These are phyloP conservation scores for Neurospora sp. DNA, from an alignment of 495 filamentous ascomycete species.

Conservation along the genomic window DNA sequence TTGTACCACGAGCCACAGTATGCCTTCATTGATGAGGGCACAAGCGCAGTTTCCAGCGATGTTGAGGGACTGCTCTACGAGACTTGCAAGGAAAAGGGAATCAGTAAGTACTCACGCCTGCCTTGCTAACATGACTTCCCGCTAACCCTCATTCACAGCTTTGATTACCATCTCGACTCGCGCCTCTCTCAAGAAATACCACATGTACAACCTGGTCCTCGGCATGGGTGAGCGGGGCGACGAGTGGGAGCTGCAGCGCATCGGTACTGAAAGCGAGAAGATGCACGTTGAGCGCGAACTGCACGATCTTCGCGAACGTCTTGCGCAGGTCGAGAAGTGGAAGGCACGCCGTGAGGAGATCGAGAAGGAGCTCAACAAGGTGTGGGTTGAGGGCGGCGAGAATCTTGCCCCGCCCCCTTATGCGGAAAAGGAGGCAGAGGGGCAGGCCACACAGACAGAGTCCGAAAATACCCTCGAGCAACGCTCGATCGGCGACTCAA, in stretches of 20 bases:
- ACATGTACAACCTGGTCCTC: conserved; percentile 78
- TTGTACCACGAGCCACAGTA: conserved; percentile 93
- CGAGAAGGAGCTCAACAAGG: conserved; percentile 41
- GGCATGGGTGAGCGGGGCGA: conserved; percentile 55
- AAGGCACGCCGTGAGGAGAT: conserved; percentile 70
- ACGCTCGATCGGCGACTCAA: not conserved
- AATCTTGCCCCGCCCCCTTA: conserved; percentile 34
- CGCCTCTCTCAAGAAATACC: conserved; percentile 87
- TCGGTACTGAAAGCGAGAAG: conserved; percentile 87
- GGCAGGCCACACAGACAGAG: conserved; percentile 3
- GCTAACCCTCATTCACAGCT: conserved; percentile 34
- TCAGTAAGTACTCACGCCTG: conserved; percentile 49
- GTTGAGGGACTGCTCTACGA: conserved; percentile 94
- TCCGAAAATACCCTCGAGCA: not conserved
- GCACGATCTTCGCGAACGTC: conserved; percentile 64
- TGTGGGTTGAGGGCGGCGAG: conserved; percentile 43
- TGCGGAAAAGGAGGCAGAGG: conserved; percentile 11
- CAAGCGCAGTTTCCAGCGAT: conserved; percentile 83
- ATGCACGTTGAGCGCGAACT: conserved; percentile 84
- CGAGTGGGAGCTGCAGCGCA: conserved; percentile 82
- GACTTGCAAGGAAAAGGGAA: conserved; percentile 80
- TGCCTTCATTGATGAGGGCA: conserved; percentile 92
- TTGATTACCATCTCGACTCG: conserved; percentile 91
- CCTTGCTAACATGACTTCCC: not conserved
- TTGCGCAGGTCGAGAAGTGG: conserved; percentile 77